These are phyloP conservation scores for Blastosporella zonata DNA, from an alignment of 1,284 basidiomycete species.

Conservation along the genomic window DNA sequence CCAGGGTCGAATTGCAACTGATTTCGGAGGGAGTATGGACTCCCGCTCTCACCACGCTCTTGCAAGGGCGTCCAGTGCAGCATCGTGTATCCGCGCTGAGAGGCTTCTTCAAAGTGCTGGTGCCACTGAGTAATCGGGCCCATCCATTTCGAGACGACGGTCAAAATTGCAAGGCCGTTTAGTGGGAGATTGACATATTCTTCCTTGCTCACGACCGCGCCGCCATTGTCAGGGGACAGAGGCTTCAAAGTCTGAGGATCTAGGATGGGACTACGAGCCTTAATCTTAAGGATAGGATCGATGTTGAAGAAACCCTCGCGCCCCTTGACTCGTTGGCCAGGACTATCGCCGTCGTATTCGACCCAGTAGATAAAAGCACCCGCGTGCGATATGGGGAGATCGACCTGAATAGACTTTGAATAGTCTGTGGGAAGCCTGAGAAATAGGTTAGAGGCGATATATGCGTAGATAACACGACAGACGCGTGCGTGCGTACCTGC, in stretches of 20 bases:
- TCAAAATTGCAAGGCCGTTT: conserved; percentile 83
- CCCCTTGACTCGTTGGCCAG: conserved; percentile 65
- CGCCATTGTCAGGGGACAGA: conserved; percentile 47
- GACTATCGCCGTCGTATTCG: conserved; percentile 73
- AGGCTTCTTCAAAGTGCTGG: conserved; percentile 76
- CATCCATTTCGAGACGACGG: conserved; percentile 96
- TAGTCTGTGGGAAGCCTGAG: conserved; percentile 75
- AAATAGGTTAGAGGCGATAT: conserved; percentile 18
- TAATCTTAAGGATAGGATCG: conserved; percentile 81
- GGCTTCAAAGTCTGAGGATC: conserved; percentile 46
- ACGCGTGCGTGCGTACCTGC: conserved; percentile 66
- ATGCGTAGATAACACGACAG: conserved; percentile 16
- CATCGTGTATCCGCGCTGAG: conserved; percentile 92
- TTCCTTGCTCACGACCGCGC: conserved; percentile 37
- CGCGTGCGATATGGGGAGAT: conserved; percentile 91
- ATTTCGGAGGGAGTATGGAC: conserved; percentile 89
- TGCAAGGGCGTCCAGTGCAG: conserved; percentile 94
- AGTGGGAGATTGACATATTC: conserved; percentile 69
- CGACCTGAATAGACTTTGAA: conserved; percentile 86
- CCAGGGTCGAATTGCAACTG: conserved; percentile 80
- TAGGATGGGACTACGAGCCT: conserved; percentile 71
- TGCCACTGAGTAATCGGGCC: conserved; percentile 77
- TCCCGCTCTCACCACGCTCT: conserved; percentile 82
- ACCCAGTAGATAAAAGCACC: conserved; percentile 94
- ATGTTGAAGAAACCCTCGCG: conserved; percentile 94